Conservation (phyloP, 495 filamentous ascomycete genomes). For the Parathielavia appendiculata region DNA sequence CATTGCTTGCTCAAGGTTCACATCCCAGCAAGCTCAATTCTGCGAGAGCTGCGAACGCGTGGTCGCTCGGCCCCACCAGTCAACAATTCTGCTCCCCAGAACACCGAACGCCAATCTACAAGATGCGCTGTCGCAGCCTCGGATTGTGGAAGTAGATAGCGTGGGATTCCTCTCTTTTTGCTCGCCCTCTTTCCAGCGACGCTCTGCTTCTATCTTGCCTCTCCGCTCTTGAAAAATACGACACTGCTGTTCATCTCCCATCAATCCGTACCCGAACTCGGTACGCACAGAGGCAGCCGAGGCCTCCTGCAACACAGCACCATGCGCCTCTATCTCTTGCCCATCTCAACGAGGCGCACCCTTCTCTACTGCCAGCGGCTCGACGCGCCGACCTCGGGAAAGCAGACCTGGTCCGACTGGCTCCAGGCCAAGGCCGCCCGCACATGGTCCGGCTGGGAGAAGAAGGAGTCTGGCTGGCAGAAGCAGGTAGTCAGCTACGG, state of each 20-base stretch:
- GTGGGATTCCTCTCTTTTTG: constrained; percentile 14
- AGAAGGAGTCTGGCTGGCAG: constrained; percentile 79
- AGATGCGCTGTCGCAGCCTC: constrained; percentile 17
- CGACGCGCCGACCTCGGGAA: constrained; percentile 39
- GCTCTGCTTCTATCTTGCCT: too few species aligned
- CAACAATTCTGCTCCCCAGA: not conserved
- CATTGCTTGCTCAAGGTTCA: not conserved
- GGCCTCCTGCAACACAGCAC: constrained; percentile 17
- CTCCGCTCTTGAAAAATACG: too few species aligned
- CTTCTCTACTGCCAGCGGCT: constrained; percentile 87
- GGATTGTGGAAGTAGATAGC: constrained; percentile 6
- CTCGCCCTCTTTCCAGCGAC: not conserved
- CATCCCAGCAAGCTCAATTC: constrained; percentile 7
- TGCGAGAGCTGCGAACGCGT: constrained; percentile 12
- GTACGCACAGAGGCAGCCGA: constrained; percentile 7
- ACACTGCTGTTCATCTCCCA: too few species aligned
- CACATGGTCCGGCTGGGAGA: constrained; percentile 84
- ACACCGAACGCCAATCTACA: not conserved
- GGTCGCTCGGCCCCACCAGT: constrained; percentile 9
- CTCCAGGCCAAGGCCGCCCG: constrained; percentile 61
- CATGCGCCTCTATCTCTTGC: constrained; percentile 95
- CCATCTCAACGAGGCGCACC: constrained; percentile 85
- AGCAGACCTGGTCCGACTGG: constrained; percentile 56
- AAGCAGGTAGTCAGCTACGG: constrained; percentile 78
- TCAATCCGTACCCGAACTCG: too few species aligned